Evolutionary conservation across 73 alveolate genomes (phyloP).

Genomic region (Uronychia setigera): DNA sequence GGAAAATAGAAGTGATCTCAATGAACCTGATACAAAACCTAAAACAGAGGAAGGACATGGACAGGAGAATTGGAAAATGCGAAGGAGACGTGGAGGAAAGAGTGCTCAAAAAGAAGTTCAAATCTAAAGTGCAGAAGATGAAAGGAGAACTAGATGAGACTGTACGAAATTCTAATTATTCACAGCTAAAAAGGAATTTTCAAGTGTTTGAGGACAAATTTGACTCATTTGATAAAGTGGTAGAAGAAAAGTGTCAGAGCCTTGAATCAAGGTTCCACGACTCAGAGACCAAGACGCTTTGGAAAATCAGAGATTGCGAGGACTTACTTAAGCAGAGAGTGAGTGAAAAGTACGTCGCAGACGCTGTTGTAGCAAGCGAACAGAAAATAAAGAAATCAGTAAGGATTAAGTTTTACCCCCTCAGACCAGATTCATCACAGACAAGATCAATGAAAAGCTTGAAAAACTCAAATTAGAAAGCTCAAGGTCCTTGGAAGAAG

Average conservation of each 20-base stretch:
- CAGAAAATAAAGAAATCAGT: conserved; percentile 13
- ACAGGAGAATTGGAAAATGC: too few relatives aligned
- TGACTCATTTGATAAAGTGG: background rate
- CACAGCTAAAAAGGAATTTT: background rate
- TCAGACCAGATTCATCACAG: conserved; percentile 7
- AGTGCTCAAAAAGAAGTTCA: background rate
- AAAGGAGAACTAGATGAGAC: background rate
- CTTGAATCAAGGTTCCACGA: background rate
- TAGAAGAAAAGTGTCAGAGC: conserved; percentile 2
- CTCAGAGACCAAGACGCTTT: conserved; percentile 20
- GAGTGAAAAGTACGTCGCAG: conserved; percentile 52
- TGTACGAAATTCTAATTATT: background rate
- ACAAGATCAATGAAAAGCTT: conserved; percentile 8
- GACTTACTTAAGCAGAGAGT: conserved; percentile 42
- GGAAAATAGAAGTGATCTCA: too few relatives aligned
- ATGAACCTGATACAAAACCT: too few relatives aligned
- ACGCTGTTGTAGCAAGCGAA: conserved; percentile 42
- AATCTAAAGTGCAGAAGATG: background rate
- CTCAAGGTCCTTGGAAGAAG: background rate
- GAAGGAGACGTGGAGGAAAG: background rate
- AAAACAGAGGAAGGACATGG: too few relatives aligned
- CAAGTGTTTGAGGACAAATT: background rate
- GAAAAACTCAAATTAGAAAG: conserved; percentile 31
- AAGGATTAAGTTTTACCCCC: background rate
- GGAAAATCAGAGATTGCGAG: conserved; percentile 47